A percentile compares a stretch with the other conserved stretches of the same genome.
phyloP scores from a whole-genome alignment of 2,329 filamentous ascomycete genomes.

The Furcasterigmium sp. region DNA sequence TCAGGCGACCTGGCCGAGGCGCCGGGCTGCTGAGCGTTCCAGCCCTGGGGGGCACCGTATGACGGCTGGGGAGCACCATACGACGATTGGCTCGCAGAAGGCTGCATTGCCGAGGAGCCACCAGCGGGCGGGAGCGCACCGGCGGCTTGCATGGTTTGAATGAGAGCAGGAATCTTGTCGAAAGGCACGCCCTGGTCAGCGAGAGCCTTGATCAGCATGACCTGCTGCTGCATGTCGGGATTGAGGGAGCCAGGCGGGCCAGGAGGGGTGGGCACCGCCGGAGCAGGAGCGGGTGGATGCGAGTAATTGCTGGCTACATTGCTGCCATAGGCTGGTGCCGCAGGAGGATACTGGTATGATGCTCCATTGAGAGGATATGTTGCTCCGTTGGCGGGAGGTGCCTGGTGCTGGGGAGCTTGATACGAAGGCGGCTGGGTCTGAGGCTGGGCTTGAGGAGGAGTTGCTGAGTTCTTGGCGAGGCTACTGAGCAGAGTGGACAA shows the following conservation, averaged over 20 bases:
- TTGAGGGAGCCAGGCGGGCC: slow-evolving; percentile 34
- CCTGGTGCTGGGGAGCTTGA: neutral
- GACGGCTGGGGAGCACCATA: slow-evolving; percentile 28
- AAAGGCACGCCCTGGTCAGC: slow-evolving; percentile 69
- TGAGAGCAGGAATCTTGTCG: slow-evolving; percentile 65
- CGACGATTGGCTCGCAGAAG: slow-evolving; percentile 36
- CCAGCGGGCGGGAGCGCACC: slow-evolving; percentile 23
- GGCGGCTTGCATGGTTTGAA: slow-evolving; percentile 44
- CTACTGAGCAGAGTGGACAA: neutral
- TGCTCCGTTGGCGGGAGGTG: neutral
- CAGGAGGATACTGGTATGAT: slow-evolving; percentile 37
- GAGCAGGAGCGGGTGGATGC: slow-evolving; percentile 20
- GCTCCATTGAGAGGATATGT: slow-evolving; percentile 13
- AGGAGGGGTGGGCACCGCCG: slow-evolving; percentile 23
- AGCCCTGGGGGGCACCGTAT: neutral
- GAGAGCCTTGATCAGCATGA: slow-evolving; percentile 70
- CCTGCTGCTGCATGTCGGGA: slow-evolving; percentile 61
- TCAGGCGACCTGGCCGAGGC: slow-evolving; percentile 51
- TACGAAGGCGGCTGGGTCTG: neutral
- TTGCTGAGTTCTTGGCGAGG: neutral
- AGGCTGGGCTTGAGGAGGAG: neutral
- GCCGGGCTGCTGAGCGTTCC: slow-evolving; percentile 1
- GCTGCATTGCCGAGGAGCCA: slow-evolving; percentile 25
- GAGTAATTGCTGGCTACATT: neutral
- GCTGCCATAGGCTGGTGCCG: neutral